Conservation (phyloP, 2,329 filamentous ascomycete genomes). For the Sphaerulina vaccinii region DNA sequence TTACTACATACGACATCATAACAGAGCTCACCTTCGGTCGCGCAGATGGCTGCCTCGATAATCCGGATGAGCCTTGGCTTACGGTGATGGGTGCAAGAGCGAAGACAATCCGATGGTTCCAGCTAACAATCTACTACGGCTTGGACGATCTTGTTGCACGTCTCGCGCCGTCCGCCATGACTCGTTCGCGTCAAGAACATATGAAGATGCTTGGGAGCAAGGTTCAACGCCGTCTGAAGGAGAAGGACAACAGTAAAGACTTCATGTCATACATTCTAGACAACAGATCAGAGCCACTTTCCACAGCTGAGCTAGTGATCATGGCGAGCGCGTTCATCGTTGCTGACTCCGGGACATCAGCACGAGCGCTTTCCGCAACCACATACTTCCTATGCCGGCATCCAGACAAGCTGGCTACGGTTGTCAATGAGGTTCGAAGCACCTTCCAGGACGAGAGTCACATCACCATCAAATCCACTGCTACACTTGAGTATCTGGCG, state of each 20-base stretch:
- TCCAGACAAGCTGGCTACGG: slow-evolving; percentile 28
- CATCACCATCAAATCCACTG: slow-evolving; percentile 25
- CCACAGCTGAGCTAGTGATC: slow-evolving; percentile 9
- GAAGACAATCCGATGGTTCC: slow-evolving; percentile 11
- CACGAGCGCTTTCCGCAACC: slow-evolving; percentile 35
- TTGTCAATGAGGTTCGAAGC: slow-evolving; percentile 38
- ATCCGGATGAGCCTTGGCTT: slow-evolving; percentile 9
- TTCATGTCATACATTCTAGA: slow-evolving; percentile 27
- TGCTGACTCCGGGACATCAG: slow-evolving; percentile 41
- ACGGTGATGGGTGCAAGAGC: slow-evolving; percentile 9
- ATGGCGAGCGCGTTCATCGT: slow-evolving; percentile 35
- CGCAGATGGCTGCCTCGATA: slow-evolving; percentile 10
- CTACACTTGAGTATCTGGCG: slow-evolving; percentile 6
- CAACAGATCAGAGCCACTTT: slow-evolving; percentile 22
- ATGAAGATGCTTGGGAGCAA: not conserved
- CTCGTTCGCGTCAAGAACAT: slow-evolving; percentile 5
- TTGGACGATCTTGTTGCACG: slow-evolving; percentile 1
- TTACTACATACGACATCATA: slow-evolving; percentile 14
- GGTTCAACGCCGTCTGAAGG: slow-evolving; percentile 3
- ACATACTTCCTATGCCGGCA: slow-evolving; percentile 34
- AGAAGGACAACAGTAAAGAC: slow-evolving; percentile 6
- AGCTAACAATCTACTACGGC: slow-evolving; percentile 10
- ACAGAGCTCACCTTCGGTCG: slow-evolving; percentile 9
- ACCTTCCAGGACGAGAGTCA: slow-evolving; percentile 35
- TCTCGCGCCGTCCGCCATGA: slow-evolving; percentile 5